phyloP scores from a whole-genome alignment of 257 asterid species.

The Oldenlandia corymbosa region DNA sequence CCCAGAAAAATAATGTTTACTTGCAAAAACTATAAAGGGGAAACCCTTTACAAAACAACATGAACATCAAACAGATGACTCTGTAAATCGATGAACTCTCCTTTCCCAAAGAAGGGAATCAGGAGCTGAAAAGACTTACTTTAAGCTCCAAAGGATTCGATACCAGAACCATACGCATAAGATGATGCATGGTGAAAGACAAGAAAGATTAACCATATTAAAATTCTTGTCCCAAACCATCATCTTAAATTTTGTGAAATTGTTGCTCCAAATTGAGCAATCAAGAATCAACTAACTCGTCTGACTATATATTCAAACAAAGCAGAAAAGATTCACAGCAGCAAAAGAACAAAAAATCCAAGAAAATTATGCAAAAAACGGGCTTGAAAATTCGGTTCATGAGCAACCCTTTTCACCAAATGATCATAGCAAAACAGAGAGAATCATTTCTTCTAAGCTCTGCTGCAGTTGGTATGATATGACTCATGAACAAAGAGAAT shows the following conservation, averaged over 20 bases:
- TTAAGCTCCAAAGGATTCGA: conserved; percentile 2
- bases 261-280: conserved; percentile 1
- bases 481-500: not conserved
- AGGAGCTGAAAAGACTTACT: not conserved
- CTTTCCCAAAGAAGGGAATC: not conserved
- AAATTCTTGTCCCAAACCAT: not conserved
- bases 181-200: not conserved
- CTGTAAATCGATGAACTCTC: not conserved
- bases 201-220: conserved; percentile 1
- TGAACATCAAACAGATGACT: not conserved
- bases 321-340: not conserved
- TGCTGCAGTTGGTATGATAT: not conserved
- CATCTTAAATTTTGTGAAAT: not conserved
- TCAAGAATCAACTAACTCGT: conserved; percentile 9
- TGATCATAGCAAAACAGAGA: not conserved
- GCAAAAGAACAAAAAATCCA: not conserved
- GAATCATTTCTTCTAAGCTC: not conserved
- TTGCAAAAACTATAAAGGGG: not conserved
- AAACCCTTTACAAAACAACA: not conserved
- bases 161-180: not conserved
- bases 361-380: not conserved
- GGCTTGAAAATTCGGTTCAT: not conserved
- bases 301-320: not conserved
- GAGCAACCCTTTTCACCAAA: not conserved
- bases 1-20: too few relatives aligned